Evolutionary conservation across 345 rosid genomes (phyloP).

Genomic region (Punica granatum): DNA sequence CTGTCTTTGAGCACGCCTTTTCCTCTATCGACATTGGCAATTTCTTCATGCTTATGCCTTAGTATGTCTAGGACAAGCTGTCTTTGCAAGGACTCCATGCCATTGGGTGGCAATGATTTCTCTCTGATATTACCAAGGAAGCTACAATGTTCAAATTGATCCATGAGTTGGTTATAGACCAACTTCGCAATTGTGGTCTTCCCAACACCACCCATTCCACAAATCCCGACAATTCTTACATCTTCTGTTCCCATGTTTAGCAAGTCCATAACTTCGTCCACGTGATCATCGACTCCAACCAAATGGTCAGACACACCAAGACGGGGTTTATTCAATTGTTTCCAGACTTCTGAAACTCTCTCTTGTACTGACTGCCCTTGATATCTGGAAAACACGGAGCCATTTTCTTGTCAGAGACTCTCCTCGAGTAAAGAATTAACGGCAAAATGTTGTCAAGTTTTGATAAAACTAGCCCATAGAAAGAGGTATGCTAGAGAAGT

Average conservation of each 20-base stretch:
- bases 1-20: background rate
- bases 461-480: too few relatives aligned
- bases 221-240: background rate
- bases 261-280: background rate
- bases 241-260: background rate
- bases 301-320: background rate
- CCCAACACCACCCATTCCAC: background rate
- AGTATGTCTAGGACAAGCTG: background rate
- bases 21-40: background rate
- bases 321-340: background rate
- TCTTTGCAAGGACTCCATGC: background rate
- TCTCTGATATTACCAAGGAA: background rate
- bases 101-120: background rate
- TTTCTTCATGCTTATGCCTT: background rate
- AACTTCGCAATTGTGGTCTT: background rate
- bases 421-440: too few relatives aligned
- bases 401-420: too few relatives aligned
- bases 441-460: too few relatives aligned
- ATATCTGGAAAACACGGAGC: background rate
- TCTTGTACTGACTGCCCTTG: background rate
- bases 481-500: too few relatives aligned
- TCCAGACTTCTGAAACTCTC: background rate
- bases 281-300: background rate
- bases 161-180: background rate
- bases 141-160: background rate